phyloP scores from a whole-genome alignment of 495 filamentous ascomycete genomes.

The Astrothelium subdiscretum region DNA sequence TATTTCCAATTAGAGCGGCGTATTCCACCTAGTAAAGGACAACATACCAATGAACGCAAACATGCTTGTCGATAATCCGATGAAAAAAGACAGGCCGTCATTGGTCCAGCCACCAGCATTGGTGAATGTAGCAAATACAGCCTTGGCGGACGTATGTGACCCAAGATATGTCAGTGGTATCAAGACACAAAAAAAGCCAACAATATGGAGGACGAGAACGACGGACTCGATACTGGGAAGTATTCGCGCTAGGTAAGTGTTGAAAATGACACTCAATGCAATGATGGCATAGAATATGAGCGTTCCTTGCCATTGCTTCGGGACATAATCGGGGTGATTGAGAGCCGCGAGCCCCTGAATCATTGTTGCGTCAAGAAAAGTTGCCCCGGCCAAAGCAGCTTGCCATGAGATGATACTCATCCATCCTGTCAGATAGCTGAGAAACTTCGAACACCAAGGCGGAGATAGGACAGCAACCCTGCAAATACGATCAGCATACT shows the following conservation, averaged over 20 bases:
- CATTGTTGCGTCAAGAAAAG: constrained; percentile 27
- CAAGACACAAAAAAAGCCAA: constrained; percentile 23
- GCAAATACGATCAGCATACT: not conserved
- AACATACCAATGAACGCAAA: no score
- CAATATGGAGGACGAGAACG: constrained; percentile 35
- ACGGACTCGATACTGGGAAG: constrained; percentile 35
- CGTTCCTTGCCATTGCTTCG: constrained; percentile 38
- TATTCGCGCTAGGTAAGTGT: constrained; percentile 30
- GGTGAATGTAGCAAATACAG: constrained; percentile 12
- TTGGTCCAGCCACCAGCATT: constrained; percentile 8
- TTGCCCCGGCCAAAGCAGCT: constrained; percentile 20
- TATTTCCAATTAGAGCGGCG: not conserved
- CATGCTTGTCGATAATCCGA: constrained; percentile 20
- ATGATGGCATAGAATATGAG: constrained; percentile 35
- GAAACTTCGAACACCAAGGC: not conserved
- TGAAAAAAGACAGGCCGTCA: constrained; percentile 18
- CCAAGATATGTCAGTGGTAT: constrained; percentile 38
- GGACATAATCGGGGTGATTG: constrained; percentile 28
- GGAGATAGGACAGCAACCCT: constrained; percentile 7
- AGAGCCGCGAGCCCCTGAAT: constrained; percentile 31
- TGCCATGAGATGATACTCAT: constrained; percentile 10
- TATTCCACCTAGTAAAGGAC: no score
- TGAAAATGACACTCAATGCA: constrained; percentile 32
- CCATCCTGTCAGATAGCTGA: constrained; percentile 16
- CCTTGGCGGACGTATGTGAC: constrained; percentile 24